Evolutionary conservation across 306 rosid genomes (phyloP).

Genomic region (Quercus aquifolioides): DNA sequence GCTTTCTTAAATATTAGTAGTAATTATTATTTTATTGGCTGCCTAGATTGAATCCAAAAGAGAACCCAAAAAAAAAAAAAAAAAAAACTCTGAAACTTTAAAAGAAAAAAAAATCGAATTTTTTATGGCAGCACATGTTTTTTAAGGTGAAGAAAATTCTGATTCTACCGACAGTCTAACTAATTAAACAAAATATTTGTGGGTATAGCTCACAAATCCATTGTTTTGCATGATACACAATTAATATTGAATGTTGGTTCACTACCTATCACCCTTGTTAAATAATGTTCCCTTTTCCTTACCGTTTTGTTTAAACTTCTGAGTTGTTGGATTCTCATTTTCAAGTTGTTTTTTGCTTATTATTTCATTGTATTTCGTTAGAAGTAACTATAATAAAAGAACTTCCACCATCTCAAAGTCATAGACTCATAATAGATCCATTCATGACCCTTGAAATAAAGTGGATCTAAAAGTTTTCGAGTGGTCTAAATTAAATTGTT

Average conservation of each 20-base stretch:
- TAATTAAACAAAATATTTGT: neutral
- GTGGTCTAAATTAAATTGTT: neutral
- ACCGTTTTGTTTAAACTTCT: neutral
- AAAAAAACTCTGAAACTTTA: neutral
- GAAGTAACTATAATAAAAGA: constrained; percentile 9
- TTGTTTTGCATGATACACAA: neutral
- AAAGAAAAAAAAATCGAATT: neutral
- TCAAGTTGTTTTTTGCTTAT: neutral
- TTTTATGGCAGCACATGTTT: neutral
- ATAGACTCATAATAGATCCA: neutral
- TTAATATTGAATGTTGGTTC: neutral
- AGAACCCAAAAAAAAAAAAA: neutral
- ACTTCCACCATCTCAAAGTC: constrained; percentile 19
- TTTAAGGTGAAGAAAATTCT: neutral
- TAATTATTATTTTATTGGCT: too few relatives aligned
- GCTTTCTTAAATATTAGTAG: too few relatives aligned
- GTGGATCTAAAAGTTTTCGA: neutral
- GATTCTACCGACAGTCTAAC: constrained; percentile 8
- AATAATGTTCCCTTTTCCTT: neutral
- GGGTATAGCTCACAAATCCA: neutral
- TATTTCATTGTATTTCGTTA: neutral
- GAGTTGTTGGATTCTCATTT: constrained; percentile 26
- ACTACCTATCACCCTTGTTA: neutral
- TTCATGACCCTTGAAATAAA: neutral
- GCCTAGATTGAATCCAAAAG: neutral